Base-by-base conservation (phyloP, 495 filamentous ascomycete species). In the Daldinia childiae region DNA sequence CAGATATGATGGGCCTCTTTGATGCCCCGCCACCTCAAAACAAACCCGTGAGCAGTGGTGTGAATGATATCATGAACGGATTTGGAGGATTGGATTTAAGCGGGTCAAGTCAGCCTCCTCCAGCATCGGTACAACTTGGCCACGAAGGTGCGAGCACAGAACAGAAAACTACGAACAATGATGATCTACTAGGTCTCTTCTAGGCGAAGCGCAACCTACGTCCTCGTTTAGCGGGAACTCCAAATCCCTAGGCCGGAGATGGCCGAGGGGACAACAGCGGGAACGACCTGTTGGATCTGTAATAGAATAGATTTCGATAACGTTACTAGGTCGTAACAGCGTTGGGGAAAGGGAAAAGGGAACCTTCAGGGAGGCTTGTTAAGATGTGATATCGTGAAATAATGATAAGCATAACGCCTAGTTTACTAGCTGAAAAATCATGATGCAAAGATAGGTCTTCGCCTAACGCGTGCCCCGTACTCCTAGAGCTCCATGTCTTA, bases 161-260 rank as follows among this genome's bases (percentile, higher is more conserved):
- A 34, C 73, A 72, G 43, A 79, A 74, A 62, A 91, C 90, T 75
- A 89, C 89, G 43, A 95, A 91, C 78, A 96, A 91, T 76, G 93
- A 98, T 71, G 95, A 99, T 81, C 86, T 99, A 62, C 78, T 99
- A 79, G 93, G 92, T 21, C 82, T 99, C 78, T 97, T 97, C 80
- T 98, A 88, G 67, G 45, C 11, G 58, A 51, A 32, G 57, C 27
- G 7, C 4, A 15, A 43, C 45, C 30, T 34, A 24, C 14, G 15
- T 8, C 12, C 48, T 50, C 38, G 19, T 12, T 43, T 59, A 48
- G 21, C 19, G 24, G 29, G 61, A 39, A 58, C 45, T 17, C 36
- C 26, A 29, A 74, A 63, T 41, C 62, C 43, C 2, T 62, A 17
- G 62, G 43, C 51, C 3, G 17, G 48, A 11, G 54, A 52, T 15